Evolutionary conservation across 2,329 filamentous ascomycete species (phyloP), one percentile per base, ranked within the genome.

Genomic region (Fusarium goolgardi): DNA sequence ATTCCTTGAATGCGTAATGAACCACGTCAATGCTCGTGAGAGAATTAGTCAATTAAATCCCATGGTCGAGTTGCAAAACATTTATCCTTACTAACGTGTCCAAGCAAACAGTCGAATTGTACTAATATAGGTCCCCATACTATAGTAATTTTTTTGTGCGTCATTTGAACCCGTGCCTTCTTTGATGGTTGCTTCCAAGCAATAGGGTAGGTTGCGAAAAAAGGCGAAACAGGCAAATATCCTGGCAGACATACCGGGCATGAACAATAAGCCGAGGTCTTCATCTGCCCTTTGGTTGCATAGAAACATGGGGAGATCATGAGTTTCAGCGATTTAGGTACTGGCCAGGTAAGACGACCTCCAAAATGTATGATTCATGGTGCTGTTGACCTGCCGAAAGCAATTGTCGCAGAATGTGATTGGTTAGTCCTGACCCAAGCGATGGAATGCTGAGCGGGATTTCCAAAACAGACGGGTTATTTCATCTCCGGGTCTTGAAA

Each of bases 401-500:
- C n/a, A 39, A 39, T 3, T 13, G n/a, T 39, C n/a, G 4, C 35
- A 13, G 12, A 20, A 15, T 39, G 35, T 13, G 6, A 39, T 39
- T 39, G 35, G 35, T 21, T 6, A 13, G 7, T 9, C 4, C 3
- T 1, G 13, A 16, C 20, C 21, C 13, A 23, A 9, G 1, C 4
- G 16, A 16, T 23, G 39, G 20, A 41, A 13, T 16, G 21, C 0
- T 23, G 3, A 23, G 13, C 39, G 6, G 39, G 13, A 16, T 23
- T 10, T 2, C 13, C 21, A 9, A 20, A 13, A 21, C 13, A 21
- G 34, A 51, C 47, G 47, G 47, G 13, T n/a, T 51, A 12, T 51
- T 40, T 61, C 59, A 62, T 55, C 13, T 47, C 56, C 41, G 56
- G 44, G 21, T 12, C 18, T 8, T 43, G 57, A 62, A 62, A 62